phyloP scores from a whole-genome alignment of 192 early-diverging fungal genomes.

The Cladochytrium replicatum region DNA sequence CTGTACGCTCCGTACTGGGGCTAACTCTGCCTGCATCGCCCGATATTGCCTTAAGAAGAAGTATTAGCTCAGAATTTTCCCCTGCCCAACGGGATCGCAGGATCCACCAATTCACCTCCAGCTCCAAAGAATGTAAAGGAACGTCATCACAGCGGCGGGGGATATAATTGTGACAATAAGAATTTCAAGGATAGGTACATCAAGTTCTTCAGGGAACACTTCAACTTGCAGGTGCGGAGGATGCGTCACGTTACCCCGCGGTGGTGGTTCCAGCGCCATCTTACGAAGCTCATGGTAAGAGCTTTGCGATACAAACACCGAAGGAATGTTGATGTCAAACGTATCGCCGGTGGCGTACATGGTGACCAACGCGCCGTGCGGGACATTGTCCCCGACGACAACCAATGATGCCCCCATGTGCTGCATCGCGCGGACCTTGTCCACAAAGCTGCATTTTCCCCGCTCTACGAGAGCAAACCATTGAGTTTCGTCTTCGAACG shows the following conservation, averaged over 20 bases:
- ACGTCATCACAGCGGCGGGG: constrained; percentile 69
- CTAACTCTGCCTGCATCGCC: constrained; percentile 61
- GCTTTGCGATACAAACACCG: constrained; percentile 69
- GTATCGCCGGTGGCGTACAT: constrained; percentile 84
- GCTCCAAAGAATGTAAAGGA: constrained; percentile 16
- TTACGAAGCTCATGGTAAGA: constrained; percentile 54
- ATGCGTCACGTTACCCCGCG: too few relatives aligned
- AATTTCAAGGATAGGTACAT: constrained; percentile 61
- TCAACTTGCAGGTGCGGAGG: too few relatives aligned
- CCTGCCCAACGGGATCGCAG: neutral
- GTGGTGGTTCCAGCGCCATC: too few relatives aligned
- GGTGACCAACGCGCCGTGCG: constrained; percentile 56
- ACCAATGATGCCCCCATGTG: constrained; percentile 70
- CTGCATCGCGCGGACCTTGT: constrained; percentile 90
- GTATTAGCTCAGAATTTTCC: neutral
- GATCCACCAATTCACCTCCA: neutral
- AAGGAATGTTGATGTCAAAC: constrained; percentile 76
- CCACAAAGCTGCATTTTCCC: constrained; percentile 79
- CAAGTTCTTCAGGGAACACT: constrained; percentile 16
- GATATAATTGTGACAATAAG: constrained; percentile 74
- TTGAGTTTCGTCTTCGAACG: too few relatives aligned
- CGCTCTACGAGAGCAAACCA: constrained; percentile 85
- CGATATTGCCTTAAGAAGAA: constrained; percentile 47
- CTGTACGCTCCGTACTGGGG: constrained; percentile 61
- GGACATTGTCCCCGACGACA: constrained; percentile 69